phyloP scores from a whole-genome alignment of 305 asterid species.

The Plantago rigida region DNA sequence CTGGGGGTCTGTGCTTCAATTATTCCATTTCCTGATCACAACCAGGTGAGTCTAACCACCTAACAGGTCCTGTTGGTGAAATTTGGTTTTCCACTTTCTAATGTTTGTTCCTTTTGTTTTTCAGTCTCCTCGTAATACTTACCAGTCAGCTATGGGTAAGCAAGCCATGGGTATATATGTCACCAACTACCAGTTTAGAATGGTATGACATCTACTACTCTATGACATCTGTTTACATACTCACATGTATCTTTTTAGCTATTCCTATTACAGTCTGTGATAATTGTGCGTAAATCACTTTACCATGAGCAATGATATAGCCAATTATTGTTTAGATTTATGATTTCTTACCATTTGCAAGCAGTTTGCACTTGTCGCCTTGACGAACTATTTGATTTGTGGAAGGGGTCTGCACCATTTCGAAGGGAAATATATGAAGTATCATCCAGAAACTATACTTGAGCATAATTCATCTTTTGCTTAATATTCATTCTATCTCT shows the following conservation, averaged over 20 bases:
- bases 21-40: conserved; percentile 98
- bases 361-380: too few relatives aligned
- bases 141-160: conserved; percentile 99
- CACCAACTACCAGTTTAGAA: conserved; percentile 91
- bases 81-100: background rate
- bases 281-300: too few relatives aligned
- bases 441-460: too few relatives aligned
- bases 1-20: conserved; percentile 97
- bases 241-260: background rate
- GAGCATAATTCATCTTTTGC: conserved; percentile 1
- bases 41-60: conserved; percentile 49
- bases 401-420: too few relatives aligned
- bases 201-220: conserved; percentile 38
- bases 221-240: background rate
- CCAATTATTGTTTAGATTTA: too few relatives aligned
- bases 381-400: too few relatives aligned
- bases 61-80: conserved; percentile 4
- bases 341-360: too few relatives aligned
- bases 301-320: too few relatives aligned
- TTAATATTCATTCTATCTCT: background rate
- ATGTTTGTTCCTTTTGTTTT: background rate
- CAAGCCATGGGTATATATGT: conserved; percentile 99
- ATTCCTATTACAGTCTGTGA: too few relatives aligned
- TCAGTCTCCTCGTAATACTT: conserved; percentile 98
- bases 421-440: too few relatives aligned